These are phyloP conservation scores for Vitis hybrid DNA, from an alignment of 177 flowering plant species.

Conservation along the genomic window DNA sequence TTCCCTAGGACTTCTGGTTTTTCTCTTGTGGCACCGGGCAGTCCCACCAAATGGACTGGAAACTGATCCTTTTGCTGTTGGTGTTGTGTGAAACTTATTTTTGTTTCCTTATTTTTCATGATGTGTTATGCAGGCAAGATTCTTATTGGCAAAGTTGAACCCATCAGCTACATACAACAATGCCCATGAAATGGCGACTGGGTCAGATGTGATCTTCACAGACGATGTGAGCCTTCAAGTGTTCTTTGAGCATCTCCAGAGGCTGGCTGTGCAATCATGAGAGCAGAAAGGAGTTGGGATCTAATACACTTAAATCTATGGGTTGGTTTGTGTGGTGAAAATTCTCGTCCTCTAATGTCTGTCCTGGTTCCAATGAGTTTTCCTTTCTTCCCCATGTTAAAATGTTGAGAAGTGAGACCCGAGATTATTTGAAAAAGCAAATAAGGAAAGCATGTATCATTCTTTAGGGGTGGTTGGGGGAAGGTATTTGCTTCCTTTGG, in stretches of 20 bases:
- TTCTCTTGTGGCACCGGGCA: no score
- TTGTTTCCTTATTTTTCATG: background rate
- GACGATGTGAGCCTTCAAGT: slow-evolving; percentile 97
- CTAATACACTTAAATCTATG: background rate
- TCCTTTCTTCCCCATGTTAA: slow-evolving; percentile 21
- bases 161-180: slow-evolving; percentile 92
- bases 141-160: slow-evolving; percentile 86
- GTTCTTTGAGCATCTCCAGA: slow-evolving; percentile 96
- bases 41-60: background rate
- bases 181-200: slow-evolving; percentile 64
- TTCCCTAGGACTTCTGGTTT: no score
- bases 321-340: slow-evolving; percentile 7
- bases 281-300: slow-evolving; percentile 1
- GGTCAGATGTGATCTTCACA: slow-evolving; percentile 90
- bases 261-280: slow-evolving; percentile 86
- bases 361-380: slow-evolving; percentile 9
- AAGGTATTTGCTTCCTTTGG: slow-evolving; percentile 18
- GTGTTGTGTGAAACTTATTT: background rate
- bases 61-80: background rate
- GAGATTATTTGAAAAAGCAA: slow-evolving; percentile 16
- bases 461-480: slow-evolving; percentile 25
- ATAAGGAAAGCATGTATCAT: slow-evolving; percentile 24
- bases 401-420: slow-evolving; percentile 15
- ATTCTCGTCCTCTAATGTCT: background rate
- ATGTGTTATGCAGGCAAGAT: slow-evolving; percentile 66